These are phyloP conservation scores for Fusarium sp. DNA, from an alignment of 2,329 filamentous ascomycete genomes.

Conservation along the genomic window DNA sequence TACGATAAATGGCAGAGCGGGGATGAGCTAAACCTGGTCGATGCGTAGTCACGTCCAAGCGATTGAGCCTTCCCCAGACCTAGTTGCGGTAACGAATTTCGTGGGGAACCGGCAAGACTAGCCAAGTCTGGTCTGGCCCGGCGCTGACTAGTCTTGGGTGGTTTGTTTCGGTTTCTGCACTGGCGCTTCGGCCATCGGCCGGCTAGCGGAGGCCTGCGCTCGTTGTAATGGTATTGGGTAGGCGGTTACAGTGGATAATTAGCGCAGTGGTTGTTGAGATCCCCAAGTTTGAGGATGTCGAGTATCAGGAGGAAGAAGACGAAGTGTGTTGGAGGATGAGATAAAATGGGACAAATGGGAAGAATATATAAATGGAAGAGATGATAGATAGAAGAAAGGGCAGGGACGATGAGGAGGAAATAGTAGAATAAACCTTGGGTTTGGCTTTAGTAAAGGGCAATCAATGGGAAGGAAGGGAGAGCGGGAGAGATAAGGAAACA, in stretches of 20 bases:
- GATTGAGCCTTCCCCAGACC: slow-evolving; percentile 33
- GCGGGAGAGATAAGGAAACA: no score
- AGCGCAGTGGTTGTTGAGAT: slow-evolving; percentile 12
- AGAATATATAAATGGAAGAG: neutral
- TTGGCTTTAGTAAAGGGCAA: slow-evolving; percentile 19
- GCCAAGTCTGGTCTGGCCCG: neutral
- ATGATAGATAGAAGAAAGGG: slow-evolving; percentile 4
- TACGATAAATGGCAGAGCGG: slow-evolving; percentile 24
- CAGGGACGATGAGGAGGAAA: neutral
- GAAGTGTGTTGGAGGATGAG: neutral
- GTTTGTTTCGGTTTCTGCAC: slow-evolving; percentile 9
- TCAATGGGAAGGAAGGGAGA: slow-evolving; percentile 21
- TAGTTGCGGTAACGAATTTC: slow-evolving; percentile 47
- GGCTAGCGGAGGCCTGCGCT: slow-evolving; percentile 38
- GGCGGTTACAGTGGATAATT: slow-evolving; percentile 23
- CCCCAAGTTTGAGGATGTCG: slow-evolving; percentile 6
- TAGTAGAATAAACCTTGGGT: neutral
- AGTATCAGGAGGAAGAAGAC: neutral
- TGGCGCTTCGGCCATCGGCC: slow-evolving; percentile 38
- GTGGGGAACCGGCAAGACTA: slow-evolving; percentile 28
- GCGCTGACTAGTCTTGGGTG: neutral
- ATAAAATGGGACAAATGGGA: neutral
- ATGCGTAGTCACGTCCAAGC: slow-evolving; percentile 44
- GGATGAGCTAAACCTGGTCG: slow-evolving; percentile 41
- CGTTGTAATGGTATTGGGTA: slow-evolving; percentile 32